A percentile compares a stretch with the other conserved stretches of the same genome.
phyloP scores from a whole-genome alignment of 2,329 filamentous ascomycete genomes.

The Metarhizium guizhouense region DNA sequence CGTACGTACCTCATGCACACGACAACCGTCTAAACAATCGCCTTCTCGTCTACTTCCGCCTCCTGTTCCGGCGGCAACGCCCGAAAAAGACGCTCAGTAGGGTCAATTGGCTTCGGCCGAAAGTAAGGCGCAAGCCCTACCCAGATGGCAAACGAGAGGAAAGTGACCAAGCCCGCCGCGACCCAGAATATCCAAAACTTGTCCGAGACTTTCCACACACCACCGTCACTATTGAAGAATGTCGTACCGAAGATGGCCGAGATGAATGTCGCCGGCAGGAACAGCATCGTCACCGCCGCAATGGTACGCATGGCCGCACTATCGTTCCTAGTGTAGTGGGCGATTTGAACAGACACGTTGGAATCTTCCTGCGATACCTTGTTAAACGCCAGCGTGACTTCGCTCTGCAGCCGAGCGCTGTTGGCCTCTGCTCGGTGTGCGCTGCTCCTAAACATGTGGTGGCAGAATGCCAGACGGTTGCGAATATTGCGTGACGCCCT shows the following conservation, averaged over 20 bases:
- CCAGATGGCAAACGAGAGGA: background rate
- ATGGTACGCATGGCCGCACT: conserved; percentile 43
- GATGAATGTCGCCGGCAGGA: conserved; percentile 43
- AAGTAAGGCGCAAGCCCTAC: background rate
- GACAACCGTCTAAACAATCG: background rate
- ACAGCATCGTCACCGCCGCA: conserved; percentile 36
- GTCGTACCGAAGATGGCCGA: conserved; percentile 37
- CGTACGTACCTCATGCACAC: background rate
- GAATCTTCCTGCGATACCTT: conserved; percentile 33
- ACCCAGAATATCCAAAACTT: conserved; percentile 29
- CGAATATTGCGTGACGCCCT: conserved; percentile 14
- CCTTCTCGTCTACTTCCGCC: background rate
- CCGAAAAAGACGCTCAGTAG: background rate
- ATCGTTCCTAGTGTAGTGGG: conserved; percentile 31
- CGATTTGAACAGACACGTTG: conserved; percentile 27
- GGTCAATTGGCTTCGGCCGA: background rate
- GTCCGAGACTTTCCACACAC: conserved; percentile 18
- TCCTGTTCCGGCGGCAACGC: background rate
- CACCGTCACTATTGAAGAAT: conserved; percentile 26
- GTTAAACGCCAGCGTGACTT: conserved; percentile 46
- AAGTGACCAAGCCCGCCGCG: conserved; percentile 20
- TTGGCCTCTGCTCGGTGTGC: conserved; percentile 28
- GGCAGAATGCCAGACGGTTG: conserved; percentile 22
- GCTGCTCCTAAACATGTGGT: conserved; percentile 25
- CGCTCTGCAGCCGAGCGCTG: conserved; percentile 38